Percentiles rank a stretch among this genome's conserved stretches.
These are phyloP conservation scores for Daldinia grandis DNA, from an alignment of 495 filamentous ascomycete species.

Conservation along the genomic window DNA sequence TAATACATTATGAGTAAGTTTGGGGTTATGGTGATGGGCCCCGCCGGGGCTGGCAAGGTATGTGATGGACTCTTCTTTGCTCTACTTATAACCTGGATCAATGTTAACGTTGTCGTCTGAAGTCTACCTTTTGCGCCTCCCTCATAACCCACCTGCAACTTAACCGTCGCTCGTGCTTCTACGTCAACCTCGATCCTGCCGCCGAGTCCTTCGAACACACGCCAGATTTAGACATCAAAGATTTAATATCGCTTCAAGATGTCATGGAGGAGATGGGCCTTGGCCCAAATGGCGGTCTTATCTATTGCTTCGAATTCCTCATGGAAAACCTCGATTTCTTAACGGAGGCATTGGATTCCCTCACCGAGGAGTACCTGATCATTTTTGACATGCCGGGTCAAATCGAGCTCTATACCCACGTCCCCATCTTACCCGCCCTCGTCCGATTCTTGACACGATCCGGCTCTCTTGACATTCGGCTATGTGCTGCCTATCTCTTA, in stretches of 20 bases:
- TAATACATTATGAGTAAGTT: constrained; percentile 82
- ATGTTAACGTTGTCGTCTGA: constrained; percentile 16
- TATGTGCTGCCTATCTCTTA: constrained; percentile 95
- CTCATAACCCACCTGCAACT: constrained; percentile 90
- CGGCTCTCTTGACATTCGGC: constrained; percentile 83
- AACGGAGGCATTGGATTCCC: constrained; percentile 81
- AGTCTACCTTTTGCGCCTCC: constrained; percentile 94
- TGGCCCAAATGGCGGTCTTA: constrained; percentile 93
- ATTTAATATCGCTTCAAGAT: constrained; percentile 94
- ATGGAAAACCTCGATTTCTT: constrained; percentile 97
- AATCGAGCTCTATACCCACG: constrained; percentile 98
- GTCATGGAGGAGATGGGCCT: constrained; percentile 97
- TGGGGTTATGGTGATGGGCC: constrained; percentile 93
- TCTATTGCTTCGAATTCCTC: constrained; percentile 97
- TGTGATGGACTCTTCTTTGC: constrained; percentile 24
- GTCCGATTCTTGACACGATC: constrained; percentile 79
- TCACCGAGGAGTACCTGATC: constrained; percentile 94
- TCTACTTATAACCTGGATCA: background rate
- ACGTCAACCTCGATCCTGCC: constrained; percentile 97
- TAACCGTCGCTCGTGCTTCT: constrained; percentile 87
- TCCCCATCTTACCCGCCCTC: constrained; percentile 89
- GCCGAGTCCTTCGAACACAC: constrained; percentile 91
- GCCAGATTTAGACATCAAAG: constrained; percentile 96
- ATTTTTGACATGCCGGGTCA: constrained; percentile 99
- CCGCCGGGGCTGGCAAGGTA: constrained; percentile 87